phyloP scores from a whole-genome alignment of 1,139 yeast genomes.

The Taphrina pruni region DNA sequence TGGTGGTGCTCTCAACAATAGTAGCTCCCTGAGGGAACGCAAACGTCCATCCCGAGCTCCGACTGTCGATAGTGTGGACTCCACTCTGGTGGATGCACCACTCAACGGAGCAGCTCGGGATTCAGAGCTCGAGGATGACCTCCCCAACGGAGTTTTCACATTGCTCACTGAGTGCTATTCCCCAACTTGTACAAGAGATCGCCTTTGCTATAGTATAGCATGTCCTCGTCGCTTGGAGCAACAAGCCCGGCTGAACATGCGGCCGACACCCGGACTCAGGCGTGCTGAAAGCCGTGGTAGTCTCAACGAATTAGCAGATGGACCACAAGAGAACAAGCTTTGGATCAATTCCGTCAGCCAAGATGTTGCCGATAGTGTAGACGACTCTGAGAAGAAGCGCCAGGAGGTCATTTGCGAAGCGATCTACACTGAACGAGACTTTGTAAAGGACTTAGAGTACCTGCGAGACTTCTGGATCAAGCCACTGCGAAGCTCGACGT shows the following conservation, averaged over 20 bases:
- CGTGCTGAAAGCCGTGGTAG: constrained; percentile 83
- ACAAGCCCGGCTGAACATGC: constrained; percentile 87
- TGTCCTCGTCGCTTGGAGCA: constrained; percentile 96
- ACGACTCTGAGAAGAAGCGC: constrained; percentile 85
- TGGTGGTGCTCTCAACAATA: constrained; percentile 30
- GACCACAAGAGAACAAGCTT: constrained; percentile 76
- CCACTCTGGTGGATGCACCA: constrained; percentile 25
- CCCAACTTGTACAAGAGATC: constrained; percentile 90
- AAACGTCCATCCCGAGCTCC: constrained; percentile 37
- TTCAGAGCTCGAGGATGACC: constrained; percentile 34
- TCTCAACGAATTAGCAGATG: constrained; percentile 63
- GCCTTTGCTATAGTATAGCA: constrained; percentile 91
- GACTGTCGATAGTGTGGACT: constrained; percentile 37
- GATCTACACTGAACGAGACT: constrained; percentile 90
- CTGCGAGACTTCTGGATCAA: constrained; percentile 92
- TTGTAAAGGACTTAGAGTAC: constrained; percentile 91
- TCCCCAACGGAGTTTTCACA: constrained; percentile 83
- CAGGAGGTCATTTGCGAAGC: constrained; percentile 96
- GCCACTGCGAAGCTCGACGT: constrained; percentile 82
- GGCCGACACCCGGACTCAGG: constrained; percentile 84
- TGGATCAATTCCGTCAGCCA: constrained; percentile 95
- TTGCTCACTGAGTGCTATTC: constrained; percentile 92
- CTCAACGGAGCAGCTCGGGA: constrained; percentile 22
- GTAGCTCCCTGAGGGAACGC: constrained; percentile 13
- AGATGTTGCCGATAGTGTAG: constrained; percentile 75